Evolutionary conservation across 2,329 filamentous ascomycete genomes (phyloP), one percentile per base, ranked within the genome.

Genomic region (Arachnomyces sp.): DNA sequence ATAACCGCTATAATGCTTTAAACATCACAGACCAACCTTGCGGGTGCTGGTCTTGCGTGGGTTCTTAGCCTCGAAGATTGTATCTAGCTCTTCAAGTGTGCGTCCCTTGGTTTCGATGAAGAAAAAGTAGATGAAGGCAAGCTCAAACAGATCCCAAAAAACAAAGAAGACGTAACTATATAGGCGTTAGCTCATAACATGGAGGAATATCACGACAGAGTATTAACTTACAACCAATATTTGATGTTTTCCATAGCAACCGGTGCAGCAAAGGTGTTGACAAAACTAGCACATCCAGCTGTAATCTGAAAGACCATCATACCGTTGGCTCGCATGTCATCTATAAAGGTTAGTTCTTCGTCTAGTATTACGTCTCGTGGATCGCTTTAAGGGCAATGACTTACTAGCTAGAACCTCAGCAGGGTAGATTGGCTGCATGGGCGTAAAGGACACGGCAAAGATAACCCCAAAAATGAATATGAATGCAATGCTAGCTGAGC

Each of bases 101-200:
- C n/a, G n/a, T n/a, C n/a, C n/a, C n/a, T n/a, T n/a, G n/a, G n/a
- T n/a, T n/a, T n/a, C n/a, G n/a, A n/a, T n/a, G n/a, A n/a, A n/a
- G n/a, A n/a, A n/a, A n/a, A 57, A 57, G 39, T 60, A 61, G 40
- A 71, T 68, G 4, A 70, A 43, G 0, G 50, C 57, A 4, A 53
- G 60, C 42, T 71, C 67, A 13, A 69, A 50, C 7, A 69, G 38
- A 34, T 71, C 65, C 67, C 67, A 71, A 38, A 66, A 65, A 1
- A 71, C 57, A 48, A 70, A 68, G 2, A 70, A 61, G 1, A 68
- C 55, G 41, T 70, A 71, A 33, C 67, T 66, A 46, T 66, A 68
- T 1, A 58, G 55, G 31, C 71, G 59, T n/a, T n/a, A n/a, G n/a
- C 71, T 17, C 41, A 37, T 29, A 43, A 44, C 45, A 56, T 46